Base-by-base conservation (phyloP, 176 grass and related monocot species). In the Paspalum notatum region DNA sequence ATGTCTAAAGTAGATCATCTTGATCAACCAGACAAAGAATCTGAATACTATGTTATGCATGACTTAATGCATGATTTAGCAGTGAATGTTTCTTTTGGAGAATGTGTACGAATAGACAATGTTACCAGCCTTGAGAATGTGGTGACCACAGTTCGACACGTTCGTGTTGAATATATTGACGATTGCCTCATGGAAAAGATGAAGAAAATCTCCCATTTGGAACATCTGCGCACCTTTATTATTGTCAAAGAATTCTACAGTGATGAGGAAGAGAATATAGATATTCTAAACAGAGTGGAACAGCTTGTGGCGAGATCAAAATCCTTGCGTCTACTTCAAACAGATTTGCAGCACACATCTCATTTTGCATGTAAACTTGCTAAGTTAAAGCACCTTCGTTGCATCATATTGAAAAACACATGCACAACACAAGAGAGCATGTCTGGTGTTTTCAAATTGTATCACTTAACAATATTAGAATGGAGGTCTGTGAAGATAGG, bases 31-130 rank as follows among this genome's bases (percentile, higher is more conserved):
- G 8, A 44, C 5, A 8, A 44, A 44, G 42, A 44, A 72, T 38
- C 39, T 14, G 41, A 48, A 52, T 17, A 11, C 12, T 82, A 62
- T 62, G 18, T 17, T 62, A 50, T 82, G 67, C 79, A 93, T 68
- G 87, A 93, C 6, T 61, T 85, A 26, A 72, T 88, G 59, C 80
- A 88, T 43, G 79, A 61, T 59, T 77, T 88, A 14, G 86, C 83
- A 16, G 0, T 44, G 14, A 16, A 5, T n/a, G 77, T 89, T 64
- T 92, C 86, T 12, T 68, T 15, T 18, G 80, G 71, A 27, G 90
- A 89, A 52, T 89, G 68, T 62, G 21, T n/a, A 58, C 18, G 56
- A 2, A 59, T 24, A 25, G 21, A 3, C 10, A 5, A 59, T 59
- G 20, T 59, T 59, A 7, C 56, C 3, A 61, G 22, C 8, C 4